Base-by-base conservation (phyloP, 371 early-diverging fungal species). In the Mucor saturninus region DNA sequence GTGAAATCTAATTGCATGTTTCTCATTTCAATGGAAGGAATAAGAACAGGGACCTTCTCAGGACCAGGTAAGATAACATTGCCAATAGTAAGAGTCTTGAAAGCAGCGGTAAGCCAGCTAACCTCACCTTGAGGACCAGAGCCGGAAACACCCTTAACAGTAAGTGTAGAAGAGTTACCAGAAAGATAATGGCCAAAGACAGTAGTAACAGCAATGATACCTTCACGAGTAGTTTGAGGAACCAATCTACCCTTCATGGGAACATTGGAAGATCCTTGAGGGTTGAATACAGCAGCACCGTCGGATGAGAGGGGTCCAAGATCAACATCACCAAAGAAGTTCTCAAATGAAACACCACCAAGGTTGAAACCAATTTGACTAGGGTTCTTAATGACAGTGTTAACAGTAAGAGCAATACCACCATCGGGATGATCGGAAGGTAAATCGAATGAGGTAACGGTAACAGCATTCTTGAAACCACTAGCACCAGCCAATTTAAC, bases 331-430 rank as follows among this genome's bases (percentile, higher is more conserved):
- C 62, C 49, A 49, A 65, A 82, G 62, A 56, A 71, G 9, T 72
- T 61, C 6, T 69, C 62, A 57, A 82, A 79, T 2, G 45, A 52
- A 54, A 61, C 80, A 56, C 75, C 72, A 15, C 54, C 56, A 26
- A 82, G 65, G 15, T 69, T 57, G 72, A 87, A 83, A 61, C 88
- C 88, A 39, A 87, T 74, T 65, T 83, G 85, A 59, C 80, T 78
- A 11, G 88, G 88, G 63, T 77, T 77, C 53, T 67, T 72, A 54
- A 87, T 79, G 5, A 73, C 66, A 13, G 86, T 83, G 10, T 73
- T 26, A 46, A 83, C 78, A 30, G 67, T 74, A 37, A 88, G 68
- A 9, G 80, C 75, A 61, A 88, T 86, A 76, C 86, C 86, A 54
- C 82, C 81, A 26, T 55, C 65, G 51, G 86, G 82, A 55, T 84